Base-by-base conservation (phyloP, 2,329 filamentous ascomycete species). In the Venturia pyrina region DNA sequence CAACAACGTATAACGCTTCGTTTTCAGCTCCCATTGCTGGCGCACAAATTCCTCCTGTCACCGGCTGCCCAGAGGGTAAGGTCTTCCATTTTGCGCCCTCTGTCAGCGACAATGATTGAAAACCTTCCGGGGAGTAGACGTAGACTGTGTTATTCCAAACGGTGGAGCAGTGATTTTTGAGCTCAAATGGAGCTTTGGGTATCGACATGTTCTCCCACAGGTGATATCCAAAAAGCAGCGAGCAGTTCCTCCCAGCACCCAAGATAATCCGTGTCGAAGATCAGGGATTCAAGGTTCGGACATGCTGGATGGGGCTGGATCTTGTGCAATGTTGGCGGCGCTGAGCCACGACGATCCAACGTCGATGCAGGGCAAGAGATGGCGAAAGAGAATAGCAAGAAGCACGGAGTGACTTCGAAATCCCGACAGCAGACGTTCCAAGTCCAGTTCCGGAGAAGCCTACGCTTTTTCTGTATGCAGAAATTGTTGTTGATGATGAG, bases 111-210 rank as follows among this genome's bases (percentile, higher is more conserved):
- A 98, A 77, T 10, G 89, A 89, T 74, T 92, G 85, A 71, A 98
- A 93, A 37, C 86, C 89, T 60, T 85, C 78, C 10, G 86, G 78
- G 6, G 91, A 90, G 75, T 91, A 96, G 59, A 89, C 87, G 79
- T 96, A 98, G 64, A 98, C 85, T 15, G 87, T 91, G 75, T 92
- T 87, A 73, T 92, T 82, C 79, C 90, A 82, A 68, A 97, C 83
- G 72, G 89, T 85, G 66, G 92, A 91, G 78, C 93, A 98, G 72
- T 90, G 87, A 76, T 88, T 86, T 75, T 87, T 84, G 74, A 97
- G 79, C 68, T 87, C 80, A 73, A 86, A 82, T 64, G 84, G 79
- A 64, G 92, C 91, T 72, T 86, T 78, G 62, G 91, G 91, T 66
- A 88, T 81, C 73, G 86, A 80, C 91, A 96, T 96, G 24, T 21